Percentiles rank a stretch among this genome's conserved stretches.
phyloP scores from a whole-genome alignment of 768 basidiomycete species.

The Collybia mongolica region DNA sequence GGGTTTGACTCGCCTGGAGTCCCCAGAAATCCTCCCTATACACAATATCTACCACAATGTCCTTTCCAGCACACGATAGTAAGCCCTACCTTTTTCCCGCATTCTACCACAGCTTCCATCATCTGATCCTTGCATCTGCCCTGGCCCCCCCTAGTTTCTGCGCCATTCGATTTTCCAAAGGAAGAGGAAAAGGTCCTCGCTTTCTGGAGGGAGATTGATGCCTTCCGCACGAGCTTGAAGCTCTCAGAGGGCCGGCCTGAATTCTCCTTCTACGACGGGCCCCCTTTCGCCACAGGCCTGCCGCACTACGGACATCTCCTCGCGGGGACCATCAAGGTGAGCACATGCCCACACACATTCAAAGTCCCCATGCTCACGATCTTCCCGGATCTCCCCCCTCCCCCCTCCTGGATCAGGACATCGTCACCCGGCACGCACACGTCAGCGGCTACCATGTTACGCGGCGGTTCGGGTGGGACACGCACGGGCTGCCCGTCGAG shows the following conservation, averaged over 20 bases:
- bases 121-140: conserved; percentile 6
- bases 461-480: conserved; percentile 98
- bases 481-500: conserved; percentile 97
- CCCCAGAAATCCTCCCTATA: not conserved
- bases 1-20: conserved; percentile 12
- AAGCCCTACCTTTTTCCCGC: conserved; percentile 22
- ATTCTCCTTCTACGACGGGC: conserved; percentile 96
- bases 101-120: conserved; percentile 4
- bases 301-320: conserved; percentile 96
- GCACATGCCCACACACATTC: not conserved
- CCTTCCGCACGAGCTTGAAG: conserved; percentile 92
- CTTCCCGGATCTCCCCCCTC: conserved; percentile 1
- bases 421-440: conserved; percentile 94
- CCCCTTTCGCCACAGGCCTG: conserved; percentile 94
- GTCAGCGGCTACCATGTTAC: conserved; percentile 91
- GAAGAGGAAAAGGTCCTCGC: conserved; percentile 89
- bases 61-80: conserved; percentile 76
- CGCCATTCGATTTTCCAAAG: conserved; percentile 78
- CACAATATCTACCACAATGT: conserved; percentile 37
- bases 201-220: conserved; percentile 97
- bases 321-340: conserved; percentile 89
- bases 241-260: conserved; percentile 88
- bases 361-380: not conserved
- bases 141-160: conserved; percentile 57
- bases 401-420: conserved; percentile 61